phyloP scores from a whole-genome alignment of 2,329 filamentous ascomycete species.

The Hansfordia pulvinata region DNA sequence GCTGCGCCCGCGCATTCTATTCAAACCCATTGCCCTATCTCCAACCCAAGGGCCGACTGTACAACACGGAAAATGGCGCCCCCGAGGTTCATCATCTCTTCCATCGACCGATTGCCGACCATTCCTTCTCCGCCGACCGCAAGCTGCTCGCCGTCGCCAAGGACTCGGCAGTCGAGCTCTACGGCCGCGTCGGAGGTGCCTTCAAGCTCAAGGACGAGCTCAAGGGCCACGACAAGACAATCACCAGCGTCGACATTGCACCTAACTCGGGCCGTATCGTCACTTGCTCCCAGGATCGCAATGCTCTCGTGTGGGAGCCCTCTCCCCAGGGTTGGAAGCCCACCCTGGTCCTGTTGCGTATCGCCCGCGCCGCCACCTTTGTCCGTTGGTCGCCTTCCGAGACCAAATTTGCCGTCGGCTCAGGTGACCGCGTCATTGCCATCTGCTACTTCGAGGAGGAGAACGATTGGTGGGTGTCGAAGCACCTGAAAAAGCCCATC shows the following conservation, averaged over 20 bases:
- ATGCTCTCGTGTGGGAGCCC: conserved; percentile 95
- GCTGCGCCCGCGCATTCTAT: no score
- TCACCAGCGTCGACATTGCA: conserved; percentile 93
- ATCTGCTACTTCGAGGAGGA: conserved; percentile 99
- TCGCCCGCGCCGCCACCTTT: conserved; percentile 92
- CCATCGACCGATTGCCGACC: conserved; percentile 90
- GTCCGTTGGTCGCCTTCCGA: conserved; percentile 96
- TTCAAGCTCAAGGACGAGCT: conserved; percentile 85
- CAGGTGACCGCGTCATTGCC: conserved; percentile 86
- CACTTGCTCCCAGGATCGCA: conserved; percentile 94
- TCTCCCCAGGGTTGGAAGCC: conserved; percentile 91
- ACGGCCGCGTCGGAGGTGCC: conserved; percentile 55
- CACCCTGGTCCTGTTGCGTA: conserved; percentile 88
- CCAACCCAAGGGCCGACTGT: conserved; percentile 4
- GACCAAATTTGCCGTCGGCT: conserved; percentile 94
- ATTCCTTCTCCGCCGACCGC: conserved; percentile 92
- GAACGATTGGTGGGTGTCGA: conserved; percentile 99
- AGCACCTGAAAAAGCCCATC: conserved; percentile 98
- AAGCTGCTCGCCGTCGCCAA: conserved; percentile 80
- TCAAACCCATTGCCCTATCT: background rate
- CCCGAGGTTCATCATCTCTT: conserved; percentile 96
- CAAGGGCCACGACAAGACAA: conserved; percentile 91
- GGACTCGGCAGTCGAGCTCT: conserved; percentile 83
- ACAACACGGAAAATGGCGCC: conserved; percentile 49
- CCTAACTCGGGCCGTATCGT: conserved; percentile 85